Evolutionary conservation across 208 protist genomes (phyloP).

Genomic region (Trypanosoma rangeli): DNA sequence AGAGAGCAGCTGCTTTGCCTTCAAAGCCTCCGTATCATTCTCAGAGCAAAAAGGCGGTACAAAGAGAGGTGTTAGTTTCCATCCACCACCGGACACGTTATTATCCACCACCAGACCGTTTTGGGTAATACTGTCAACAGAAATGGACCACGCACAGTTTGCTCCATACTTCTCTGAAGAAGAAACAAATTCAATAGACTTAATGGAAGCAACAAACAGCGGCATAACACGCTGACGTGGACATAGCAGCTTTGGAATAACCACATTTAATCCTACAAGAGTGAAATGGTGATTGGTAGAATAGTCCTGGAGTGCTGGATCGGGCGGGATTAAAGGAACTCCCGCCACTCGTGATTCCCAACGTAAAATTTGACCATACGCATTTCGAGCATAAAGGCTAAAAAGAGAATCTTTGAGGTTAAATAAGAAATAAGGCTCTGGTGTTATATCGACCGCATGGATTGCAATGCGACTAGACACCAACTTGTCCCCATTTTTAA

Average conservation of each 20-base stretch:
- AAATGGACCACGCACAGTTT: constrained; percentile 14
- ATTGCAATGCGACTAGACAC: constrained; percentile 2
- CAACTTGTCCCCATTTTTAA: neutral
- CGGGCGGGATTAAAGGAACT: neutral
- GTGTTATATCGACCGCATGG: constrained; percentile 23
- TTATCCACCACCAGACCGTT: constrained; percentile 20
- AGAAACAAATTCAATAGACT: constrained; percentile 3
- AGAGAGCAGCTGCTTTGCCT: constrained; percentile 7
- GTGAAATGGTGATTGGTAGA: constrained; percentile 8
- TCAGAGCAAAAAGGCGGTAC: constrained; percentile 4
- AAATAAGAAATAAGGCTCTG: constrained; percentile 47
- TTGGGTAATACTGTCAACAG: constrained; percentile 17
- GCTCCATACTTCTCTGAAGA: constrained; percentile 3
- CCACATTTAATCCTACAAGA: constrained; percentile 17
- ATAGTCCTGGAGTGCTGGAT: constrained; percentile 10
- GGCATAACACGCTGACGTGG: neutral
- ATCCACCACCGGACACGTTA: neutral
- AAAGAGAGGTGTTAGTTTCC: constrained; percentile 10
- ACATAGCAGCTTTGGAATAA: neutral
- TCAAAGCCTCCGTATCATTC: neutral
- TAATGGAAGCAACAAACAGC: constrained; percentile 24
- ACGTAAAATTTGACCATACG: constrained; percentile 22
- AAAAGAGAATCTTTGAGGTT: constrained; percentile 35
- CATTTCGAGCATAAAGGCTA: constrained; percentile 34
- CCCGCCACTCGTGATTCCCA: constrained; percentile 24